Percentiles rank a stretch among this genome's conserved stretches.
Evolutionary conservation across 1,284 basidiomycete species (phyloP).

Genomic region (Puccinia novopanici): DNA sequence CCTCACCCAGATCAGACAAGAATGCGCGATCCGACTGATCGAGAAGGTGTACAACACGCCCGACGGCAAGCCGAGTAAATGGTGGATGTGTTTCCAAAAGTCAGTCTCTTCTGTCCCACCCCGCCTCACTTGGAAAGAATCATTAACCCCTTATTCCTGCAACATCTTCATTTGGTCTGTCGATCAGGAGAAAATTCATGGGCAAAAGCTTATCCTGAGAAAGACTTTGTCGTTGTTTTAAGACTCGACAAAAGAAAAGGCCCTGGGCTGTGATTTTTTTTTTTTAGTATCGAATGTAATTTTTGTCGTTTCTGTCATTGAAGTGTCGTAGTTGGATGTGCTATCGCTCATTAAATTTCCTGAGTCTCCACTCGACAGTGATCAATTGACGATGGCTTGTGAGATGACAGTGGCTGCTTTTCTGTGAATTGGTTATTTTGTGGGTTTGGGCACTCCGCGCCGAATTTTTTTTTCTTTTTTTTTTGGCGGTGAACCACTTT

Average conservation of each 20-base stretch:
- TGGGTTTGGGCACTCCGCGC: not conserved
- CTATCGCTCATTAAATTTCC: too few relatives aligned
- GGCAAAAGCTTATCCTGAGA: constrained; percentile 72
- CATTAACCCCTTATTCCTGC: too few relatives aligned
- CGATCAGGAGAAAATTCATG: constrained; percentile 82
- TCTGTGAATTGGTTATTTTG: not conserved
- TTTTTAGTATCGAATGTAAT: too few relatives aligned
- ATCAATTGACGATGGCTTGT: too few relatives aligned
- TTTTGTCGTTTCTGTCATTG: too few relatives aligned
- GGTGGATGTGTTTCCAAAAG: constrained; percentile 98
- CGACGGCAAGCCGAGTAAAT: constrained; percentile 90
- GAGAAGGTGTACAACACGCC: constrained; percentile 76
- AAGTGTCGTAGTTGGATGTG: too few relatives aligned
- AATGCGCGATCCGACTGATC: constrained; percentile 79
- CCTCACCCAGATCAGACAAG: constrained; percentile 87
- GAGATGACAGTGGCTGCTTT: too few relatives aligned
- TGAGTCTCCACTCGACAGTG: too few relatives aligned
- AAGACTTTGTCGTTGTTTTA: not conserved
- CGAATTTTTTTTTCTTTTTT: not conserved
- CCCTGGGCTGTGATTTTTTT: too few relatives aligned
- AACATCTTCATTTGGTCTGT: not conserved
- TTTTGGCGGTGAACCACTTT: not conserved
- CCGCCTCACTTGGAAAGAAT: too few relatives aligned
- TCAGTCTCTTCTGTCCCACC: constrained; percentile 28
- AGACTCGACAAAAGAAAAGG: too few relatives aligned